Evolutionary conservation across 1,284 basidiomycete genomes (phyloP).

Genomic region (Boletus smithii): DNA sequence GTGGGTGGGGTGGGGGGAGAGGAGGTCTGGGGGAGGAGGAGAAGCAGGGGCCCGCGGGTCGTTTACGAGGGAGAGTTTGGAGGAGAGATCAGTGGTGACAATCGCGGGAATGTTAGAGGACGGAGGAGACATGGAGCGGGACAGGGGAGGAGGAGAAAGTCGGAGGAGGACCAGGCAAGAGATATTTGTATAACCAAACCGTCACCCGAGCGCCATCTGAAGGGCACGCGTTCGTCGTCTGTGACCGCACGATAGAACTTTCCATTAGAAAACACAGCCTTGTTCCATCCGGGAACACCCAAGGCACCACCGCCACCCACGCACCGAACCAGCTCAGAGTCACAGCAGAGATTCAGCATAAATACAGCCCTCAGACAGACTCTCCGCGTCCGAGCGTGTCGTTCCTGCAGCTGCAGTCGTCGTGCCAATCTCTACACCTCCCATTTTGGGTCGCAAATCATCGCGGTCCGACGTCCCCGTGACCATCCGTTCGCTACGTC

Average conservation of each 20-base stretch:
- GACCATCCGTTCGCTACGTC: slow-evolving; percentile 12
- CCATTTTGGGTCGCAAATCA: slow-evolving; percentile 29
- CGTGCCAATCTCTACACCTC: slow-evolving; percentile 7
- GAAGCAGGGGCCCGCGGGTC: neutral
- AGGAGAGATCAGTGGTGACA: slow-evolving; percentile 37
- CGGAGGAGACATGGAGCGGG: slow-evolving; percentile 19
- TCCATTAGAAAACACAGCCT: slow-evolving; percentile 35
- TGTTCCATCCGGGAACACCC: slow-evolving; percentile 21
- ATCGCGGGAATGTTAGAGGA: slow-evolving; percentile 32
- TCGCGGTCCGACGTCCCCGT: slow-evolving; percentile 14
- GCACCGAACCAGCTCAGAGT: slow-evolving; percentile 1
- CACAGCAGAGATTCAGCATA: neutral
- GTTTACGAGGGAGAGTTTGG: slow-evolving; percentile 24
- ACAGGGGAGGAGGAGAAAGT: neutral
- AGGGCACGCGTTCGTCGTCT: slow-evolving; percentile 3
- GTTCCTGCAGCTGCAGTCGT: neutral
- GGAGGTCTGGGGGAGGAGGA: slow-evolving; percentile 10
- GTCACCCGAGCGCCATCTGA: neutral
- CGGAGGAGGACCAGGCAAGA: neutral
- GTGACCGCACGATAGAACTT: slow-evolving; percentile 17
- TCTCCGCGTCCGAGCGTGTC: neutral
- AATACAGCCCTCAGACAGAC: neutral
- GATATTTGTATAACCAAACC: slow-evolving; percentile 5
- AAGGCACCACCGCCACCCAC: slow-evolving; percentile 15
- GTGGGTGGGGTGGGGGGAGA: slow-evolving; percentile 24